Evolutionary conservation across 148 eudicot genomes (phyloP), one percentile per base, ranked within the genome.

Genomic region (Camellia sinensis): DNA sequence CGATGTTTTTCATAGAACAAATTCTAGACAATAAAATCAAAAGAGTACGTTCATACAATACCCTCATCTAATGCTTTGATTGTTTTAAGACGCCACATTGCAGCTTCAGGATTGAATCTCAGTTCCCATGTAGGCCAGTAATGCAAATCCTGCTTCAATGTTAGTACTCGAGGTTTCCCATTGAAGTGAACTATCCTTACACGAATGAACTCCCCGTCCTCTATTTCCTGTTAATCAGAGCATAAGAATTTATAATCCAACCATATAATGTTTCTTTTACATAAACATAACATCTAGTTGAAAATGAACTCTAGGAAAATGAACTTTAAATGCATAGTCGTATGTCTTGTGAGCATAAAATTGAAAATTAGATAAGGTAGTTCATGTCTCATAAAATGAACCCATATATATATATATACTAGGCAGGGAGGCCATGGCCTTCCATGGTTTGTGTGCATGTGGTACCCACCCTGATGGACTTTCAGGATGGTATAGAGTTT

Each of bases 101-200:
- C 89, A 70, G 95, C 90, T 72, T 92, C 84, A 4, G 85, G 76
- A 83, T 95, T 92, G 79, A 93, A 93, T 70, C 94, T 93, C 56
- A 95, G 83, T 82, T 95, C 99, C 99, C 97, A 95, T 14, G 95
- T 95, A 18, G 98, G 97, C 99, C 97, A 95, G 88, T 95, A 93
- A 82, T 92, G 99, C 86, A 95, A 85, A 85, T 95, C 97, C 86
- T 95, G 98, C 89, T 93, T 95, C 83, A 95, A 74, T 69, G 98
- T 87, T 46, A 95, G 86, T 40, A 95, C 97, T 41, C 93, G 91
- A 74, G 99, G 97, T 80, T 93, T 95, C 81, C 98, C 98, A 68
- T 93, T 93, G 85, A 95, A 88, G 89, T 93, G 91, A 43, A 95
- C 84, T 6, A 91, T 90, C 82, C 87, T 92, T 41, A 93, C 89